phyloP scores from a whole-genome alignment of 1,139 yeast species.

The Meyerozyma elateridarum region DNA sequence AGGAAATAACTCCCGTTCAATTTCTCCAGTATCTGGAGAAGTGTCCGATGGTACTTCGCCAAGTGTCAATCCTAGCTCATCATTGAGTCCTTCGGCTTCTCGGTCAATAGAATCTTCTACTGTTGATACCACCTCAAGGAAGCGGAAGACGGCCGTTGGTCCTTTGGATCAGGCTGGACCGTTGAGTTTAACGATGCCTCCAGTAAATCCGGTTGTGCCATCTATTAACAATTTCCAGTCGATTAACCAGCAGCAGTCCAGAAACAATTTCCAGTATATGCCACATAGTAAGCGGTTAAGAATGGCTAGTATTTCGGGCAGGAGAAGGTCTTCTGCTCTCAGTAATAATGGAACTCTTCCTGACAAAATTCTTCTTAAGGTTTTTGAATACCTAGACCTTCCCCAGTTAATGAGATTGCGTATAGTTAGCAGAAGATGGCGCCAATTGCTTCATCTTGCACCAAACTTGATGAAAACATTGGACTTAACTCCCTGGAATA shows the following conservation, averaged over 20 bases:
- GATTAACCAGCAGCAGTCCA: conserved; percentile 5
- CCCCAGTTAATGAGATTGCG: conserved; percentile 56
- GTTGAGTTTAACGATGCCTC: conserved; percentile 23
- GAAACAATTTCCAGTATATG: conserved; percentile 40
- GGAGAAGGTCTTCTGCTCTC: conserved; percentile 55
- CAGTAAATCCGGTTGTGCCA: conserved; percentile 31
- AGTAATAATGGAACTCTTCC: conserved; percentile 52
- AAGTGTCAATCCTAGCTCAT: conserved; percentile 7
- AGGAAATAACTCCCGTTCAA: conserved; percentile 17
- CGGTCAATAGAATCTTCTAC: conserved; percentile 6
- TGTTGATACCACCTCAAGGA: background rate
- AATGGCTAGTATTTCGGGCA: conserved; percentile 32
- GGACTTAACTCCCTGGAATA: conserved; percentile 59
- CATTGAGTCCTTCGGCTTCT: conserved; percentile 5
- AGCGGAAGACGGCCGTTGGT: conserved; percentile 1
- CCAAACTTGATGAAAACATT: conserved; percentile 46
- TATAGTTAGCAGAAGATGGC: conserved; percentile 59
- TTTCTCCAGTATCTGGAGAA: conserved; percentile 19
- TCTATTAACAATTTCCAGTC: conserved; percentile 27
- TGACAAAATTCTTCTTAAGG: conserved; percentile 48
- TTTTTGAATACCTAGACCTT: conserved; percentile 49
- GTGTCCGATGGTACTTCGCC: conserved; percentile 8
- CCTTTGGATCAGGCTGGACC: background rate
- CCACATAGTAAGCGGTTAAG: conserved; percentile 50
- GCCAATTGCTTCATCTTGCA: conserved; percentile 57